Evolutionary conservation across 768 basidiomycete genomes (phyloP), one percentile per base, ranked within the genome.

Genomic region (Hygrocybe coccinea): DNA sequence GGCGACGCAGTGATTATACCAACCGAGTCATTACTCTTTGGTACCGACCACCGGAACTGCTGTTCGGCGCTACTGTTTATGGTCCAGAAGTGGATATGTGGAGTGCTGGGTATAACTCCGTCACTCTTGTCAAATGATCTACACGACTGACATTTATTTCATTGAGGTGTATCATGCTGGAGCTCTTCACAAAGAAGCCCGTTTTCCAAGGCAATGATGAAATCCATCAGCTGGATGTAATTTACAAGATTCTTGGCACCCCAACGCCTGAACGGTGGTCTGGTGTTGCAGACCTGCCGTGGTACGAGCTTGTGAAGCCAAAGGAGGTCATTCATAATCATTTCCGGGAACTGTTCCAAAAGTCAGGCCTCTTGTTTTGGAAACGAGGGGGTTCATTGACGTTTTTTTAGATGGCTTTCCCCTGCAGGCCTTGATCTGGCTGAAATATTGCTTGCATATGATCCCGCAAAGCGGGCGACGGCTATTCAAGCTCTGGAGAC

Each of bases 131-230:
- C 25, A 12, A 19, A 22, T n/a, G 45, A 19, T 52, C 17, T 15
- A 44, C 34, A 5, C 5, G 36, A 55, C 37, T 37, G 17, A 52
- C 25, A 52, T 37, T 43, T 41, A 47, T 46, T 59, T 4, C 60
- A 98, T n/a, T n/a, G n/a, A n/a, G 95, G 43, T 98, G 97, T 70
- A 99, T 99, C 63, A 97, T 98, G 88, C 83, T 99, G 44, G 97
- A 99, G 69, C 77, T 99, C 11, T 98, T 90, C 71, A 89, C 89
- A 14, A 92, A 91, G 69, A 94, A 91, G 64, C 94, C 95, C 0
- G 80, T 97, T n/a, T 99, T 99, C 68, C 97, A 97, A 67, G 97
- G 97, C 6, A 89, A 87, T 63, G 97, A 99, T 60, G 97, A 99
- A 73, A 95, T 99, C 39, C 87, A 95, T 62, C 97, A 99, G 67